Evolutionary conservation across 768 basidiomycete genomes (phyloP).

Genomic region (Pisolithus orientalis): DNA sequence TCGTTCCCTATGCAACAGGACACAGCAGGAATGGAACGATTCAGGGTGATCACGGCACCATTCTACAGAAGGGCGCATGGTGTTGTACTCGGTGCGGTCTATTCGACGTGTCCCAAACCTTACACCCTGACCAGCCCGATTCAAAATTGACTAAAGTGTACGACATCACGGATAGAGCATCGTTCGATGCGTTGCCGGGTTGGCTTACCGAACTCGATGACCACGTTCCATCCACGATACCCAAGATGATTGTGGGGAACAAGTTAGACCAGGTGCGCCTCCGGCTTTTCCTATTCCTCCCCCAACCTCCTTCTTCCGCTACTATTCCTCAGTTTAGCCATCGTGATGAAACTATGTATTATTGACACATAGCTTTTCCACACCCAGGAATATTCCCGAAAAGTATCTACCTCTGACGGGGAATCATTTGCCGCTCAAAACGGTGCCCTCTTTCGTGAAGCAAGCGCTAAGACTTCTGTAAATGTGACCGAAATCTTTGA

Average conservation of each 20-base stretch:
- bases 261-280: too few species aligned
- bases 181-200: constrained; percentile 88
- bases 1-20: too few species aligned
- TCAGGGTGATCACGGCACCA: too few species aligned
- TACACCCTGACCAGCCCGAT: background rate
- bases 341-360: background rate
- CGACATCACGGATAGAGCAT: constrained; percentile 87
- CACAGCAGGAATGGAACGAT: too few species aligned
- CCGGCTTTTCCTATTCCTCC: background rate
- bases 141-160: constrained; percentile 54
- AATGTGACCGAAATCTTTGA: constrained; percentile 28
- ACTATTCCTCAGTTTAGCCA: too few species aligned
- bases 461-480: too few species aligned
- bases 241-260: too few species aligned
- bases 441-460: too few species aligned
- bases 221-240: constrained; percentile 44
- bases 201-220: constrained; percentile 94
- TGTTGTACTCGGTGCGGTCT: too few species aligned
- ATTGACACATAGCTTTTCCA: background rate
- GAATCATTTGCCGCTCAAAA: too few species aligned
- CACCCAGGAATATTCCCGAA: constrained; percentile 75
- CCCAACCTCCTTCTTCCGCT: background rate
- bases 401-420: constrained; percentile 54
- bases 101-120: too few species aligned
- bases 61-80: too few species aligned